Percentiles rank a stretch among this genome's conserved stretches.
phyloP scores from a whole-genome alignment of 345 rosid species.

The Gossypium herbaceum region DNA sequence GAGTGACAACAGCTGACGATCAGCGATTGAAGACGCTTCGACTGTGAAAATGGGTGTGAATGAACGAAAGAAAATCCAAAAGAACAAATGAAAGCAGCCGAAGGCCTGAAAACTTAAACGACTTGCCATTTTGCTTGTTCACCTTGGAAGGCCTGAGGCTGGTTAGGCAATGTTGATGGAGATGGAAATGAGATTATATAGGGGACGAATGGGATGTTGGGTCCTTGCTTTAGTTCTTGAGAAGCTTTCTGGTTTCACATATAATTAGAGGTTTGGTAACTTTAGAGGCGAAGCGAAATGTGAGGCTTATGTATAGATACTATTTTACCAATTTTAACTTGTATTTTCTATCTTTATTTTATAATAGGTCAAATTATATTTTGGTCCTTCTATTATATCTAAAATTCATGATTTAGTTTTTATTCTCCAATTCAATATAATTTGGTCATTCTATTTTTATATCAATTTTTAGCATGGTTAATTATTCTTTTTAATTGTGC shows the following conservation, averaged over 20 bases:
- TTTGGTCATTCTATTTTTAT: too few species aligned
- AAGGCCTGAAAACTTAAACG: constrained; percentile 27
- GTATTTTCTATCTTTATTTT: too few species aligned
- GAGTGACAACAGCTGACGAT: constrained; percentile 53
- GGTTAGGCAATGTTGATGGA: constrained; percentile 33
- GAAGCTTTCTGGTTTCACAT: background rate
- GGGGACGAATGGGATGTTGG: background rate
- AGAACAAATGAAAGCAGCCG: constrained; percentile 40
- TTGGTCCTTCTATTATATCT: too few species aligned
- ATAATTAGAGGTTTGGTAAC: background rate
- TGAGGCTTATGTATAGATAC: too few species aligned
- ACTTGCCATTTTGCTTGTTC: constrained; percentile 27
- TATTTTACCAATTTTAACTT: too few species aligned
- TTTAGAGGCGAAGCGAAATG: too few species aligned
- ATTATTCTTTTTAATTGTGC: too few species aligned
- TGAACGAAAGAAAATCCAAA: constrained; percentile 24
- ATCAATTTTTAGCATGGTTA: too few species aligned
- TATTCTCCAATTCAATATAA: too few species aligned
- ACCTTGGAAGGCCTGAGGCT: constrained; percentile 79
- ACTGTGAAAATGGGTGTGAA: constrained; percentile 34
- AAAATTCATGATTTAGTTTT: too few species aligned
- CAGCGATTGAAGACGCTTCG: constrained; percentile 55
- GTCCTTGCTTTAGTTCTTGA: background rate
- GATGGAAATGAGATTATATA: background rate
- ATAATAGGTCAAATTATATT: too few species aligned